These are phyloP conservation scores for Glycyrrhiza uralensis DNA, from an alignment of 306 rosid species.

Conservation along the genomic window DNA sequence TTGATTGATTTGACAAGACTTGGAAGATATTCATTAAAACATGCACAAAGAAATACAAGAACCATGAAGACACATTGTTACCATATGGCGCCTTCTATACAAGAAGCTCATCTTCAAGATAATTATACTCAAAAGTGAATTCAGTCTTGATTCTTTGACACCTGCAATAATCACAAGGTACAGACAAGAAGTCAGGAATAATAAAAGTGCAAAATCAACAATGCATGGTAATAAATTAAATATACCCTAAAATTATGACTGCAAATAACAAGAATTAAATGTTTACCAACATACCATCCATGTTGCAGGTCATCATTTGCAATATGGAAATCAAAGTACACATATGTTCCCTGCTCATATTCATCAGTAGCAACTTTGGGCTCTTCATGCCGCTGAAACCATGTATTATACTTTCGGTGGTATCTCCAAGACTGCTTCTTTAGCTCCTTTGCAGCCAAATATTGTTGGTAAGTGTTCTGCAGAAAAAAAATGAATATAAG, in stretches of 20 bases:
- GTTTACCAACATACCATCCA: slow-evolving; percentile 71
- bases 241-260: not conserved
- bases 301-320: slow-evolving; percentile 82
- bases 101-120: slow-evolving; percentile 91
- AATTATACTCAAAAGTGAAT: slow-evolving; percentile 89
- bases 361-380: slow-evolving; percentile 99
- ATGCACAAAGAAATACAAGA: slow-evolving; percentile 4
- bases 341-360: slow-evolving; percentile 93
- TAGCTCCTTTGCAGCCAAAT: slow-evolving; percentile 96
- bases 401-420: slow-evolving; percentile 88
- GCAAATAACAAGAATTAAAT: not conserved
- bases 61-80: slow-evolving; percentile 20
- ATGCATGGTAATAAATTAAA: not conserved
- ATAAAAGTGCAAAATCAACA: slow-evolving; percentile 10
- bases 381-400: slow-evolving; percentile 99
- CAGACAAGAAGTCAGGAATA: not conserved
- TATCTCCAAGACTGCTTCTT: slow-evolving; percentile 99
- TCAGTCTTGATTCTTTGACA: slow-evolving; percentile 96
- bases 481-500: slow-evolving; percentile 22
- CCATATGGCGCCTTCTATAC: slow-evolving; percentile 51
- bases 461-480: slow-evolving; percentile 95
- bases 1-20: not conserved
- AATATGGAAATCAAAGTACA: slow-evolving; percentile 90
- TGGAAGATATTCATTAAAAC: not conserved
- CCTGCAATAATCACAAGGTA: slow-evolving; percentile 52